Evolutionary conservation across 1,284 basidiomycete species (phyloP), one percentile per base, ranked within the genome.

Genomic region (Apiotrichum gamsii): DNA sequence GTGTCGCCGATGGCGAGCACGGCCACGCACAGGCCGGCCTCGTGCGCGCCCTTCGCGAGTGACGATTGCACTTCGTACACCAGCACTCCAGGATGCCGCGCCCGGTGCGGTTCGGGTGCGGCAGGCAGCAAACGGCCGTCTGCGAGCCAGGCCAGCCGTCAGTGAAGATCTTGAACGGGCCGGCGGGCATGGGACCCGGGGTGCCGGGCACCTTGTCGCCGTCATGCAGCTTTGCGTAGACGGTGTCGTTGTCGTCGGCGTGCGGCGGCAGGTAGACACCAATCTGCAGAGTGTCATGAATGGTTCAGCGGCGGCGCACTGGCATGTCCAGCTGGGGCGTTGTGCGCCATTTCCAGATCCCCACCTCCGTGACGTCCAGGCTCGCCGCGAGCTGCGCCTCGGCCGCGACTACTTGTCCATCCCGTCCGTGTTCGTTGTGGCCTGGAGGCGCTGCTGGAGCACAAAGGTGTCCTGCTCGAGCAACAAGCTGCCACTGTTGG

Each of bases 1-100:
- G 59, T 54, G 54, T 70, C 67, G 4, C 68, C 68, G 31, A 70
- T 64, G 2, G 65, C 65, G 47, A 66, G 68, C 10, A 70, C 61
- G 1, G 68, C 68, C 15, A 70, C 34, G 4, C 34, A 18, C 25
- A 67, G 54, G 1, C 57, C 58, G 21, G 61, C 38, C 5, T 40
- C 31, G 0, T 54, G 57, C 3, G 57, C 68, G 14, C 48, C 49
- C 36, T 53, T 41, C 18, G 60, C 51, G 45, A 64, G 56, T n/a
- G n/a, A n/a, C 4, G 42, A 41, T 4, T 49, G 43, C 1, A 69
- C 53, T 8, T 57, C 56, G n/a, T 53, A 41, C 2, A 45, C 50
- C 39, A 23, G 42, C 57, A 55, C 8, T 47, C 48, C 21, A 59
- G 50, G 18, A 61, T 40, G 15, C 64, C 62, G 29, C 56, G 53